Conservation (phyloP, 2,329 filamentous ascomycete genomes). For the Nemania sp. region DNA sequence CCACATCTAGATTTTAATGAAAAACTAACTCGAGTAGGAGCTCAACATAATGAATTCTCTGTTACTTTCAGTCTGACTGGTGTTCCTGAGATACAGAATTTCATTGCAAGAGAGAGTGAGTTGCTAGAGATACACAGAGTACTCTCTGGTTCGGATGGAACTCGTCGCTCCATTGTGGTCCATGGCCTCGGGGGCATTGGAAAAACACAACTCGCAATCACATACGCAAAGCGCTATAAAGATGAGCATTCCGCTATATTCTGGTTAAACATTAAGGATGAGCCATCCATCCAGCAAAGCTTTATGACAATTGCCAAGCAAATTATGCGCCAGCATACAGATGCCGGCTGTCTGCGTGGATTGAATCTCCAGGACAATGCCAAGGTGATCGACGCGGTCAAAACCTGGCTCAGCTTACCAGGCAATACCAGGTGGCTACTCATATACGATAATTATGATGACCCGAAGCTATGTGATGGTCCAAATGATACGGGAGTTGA, state of each 20-base stretch:
- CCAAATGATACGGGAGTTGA: constrained; percentile 34
- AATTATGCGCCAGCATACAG: constrained; percentile 25
- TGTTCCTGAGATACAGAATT: constrained; percentile 35
- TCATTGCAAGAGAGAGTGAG: constrained; percentile 40
- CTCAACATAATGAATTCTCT: constrained; percentile 33
- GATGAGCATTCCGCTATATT: constrained; percentile 23
- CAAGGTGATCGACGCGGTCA: constrained; percentile 39
- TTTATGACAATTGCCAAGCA: constrained; percentile 21
- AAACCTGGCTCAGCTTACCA: constrained; percentile 42
- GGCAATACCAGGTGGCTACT: constrained; percentile 45
- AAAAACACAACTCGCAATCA: constrained; percentile 28
- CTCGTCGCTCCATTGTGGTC: constrained; percentile 26
- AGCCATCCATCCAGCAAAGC: constrained; percentile 21
- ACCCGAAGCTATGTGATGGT: constrained; percentile 36
- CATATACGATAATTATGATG: constrained; percentile 48
- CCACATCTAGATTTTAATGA: neutral
- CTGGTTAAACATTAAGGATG: constrained; percentile 26
- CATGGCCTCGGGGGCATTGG: constrained; percentile 28
- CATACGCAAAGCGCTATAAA: constrained; percentile 23
- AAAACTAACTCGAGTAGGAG: constrained; percentile 27
- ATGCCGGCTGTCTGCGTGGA: constrained; percentile 4
- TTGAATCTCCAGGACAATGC: constrained; percentile 26
- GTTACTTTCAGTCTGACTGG: constrained; percentile 36
- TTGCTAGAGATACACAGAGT: constrained; percentile 36
- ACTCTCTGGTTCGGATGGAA: constrained; percentile 31